phyloP scores from a whole-genome alignment of 768 basidiomycete species.

The Strobilomyces echinocephalus region DNA sequence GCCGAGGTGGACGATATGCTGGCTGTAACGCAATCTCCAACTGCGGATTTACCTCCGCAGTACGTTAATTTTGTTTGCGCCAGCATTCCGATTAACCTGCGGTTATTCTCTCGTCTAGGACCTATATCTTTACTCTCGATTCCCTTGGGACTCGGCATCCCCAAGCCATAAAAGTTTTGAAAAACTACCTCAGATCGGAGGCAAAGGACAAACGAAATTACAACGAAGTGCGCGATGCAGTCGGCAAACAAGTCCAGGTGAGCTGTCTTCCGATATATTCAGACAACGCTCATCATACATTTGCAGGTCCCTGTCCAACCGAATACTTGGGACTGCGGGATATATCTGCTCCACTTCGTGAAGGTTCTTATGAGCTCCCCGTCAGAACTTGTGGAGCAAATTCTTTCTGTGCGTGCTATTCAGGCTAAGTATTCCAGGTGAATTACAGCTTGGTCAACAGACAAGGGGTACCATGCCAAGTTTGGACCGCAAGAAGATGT shows the following conservation, averaged over 20 bases:
- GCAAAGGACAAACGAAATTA: constrained; percentile 64
- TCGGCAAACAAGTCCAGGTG: constrained; percentile 52
- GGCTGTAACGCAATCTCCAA: constrained; percentile 15
- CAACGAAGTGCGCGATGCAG: constrained; percentile 34
- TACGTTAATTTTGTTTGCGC: constrained; percentile 10
- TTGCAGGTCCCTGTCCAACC: constrained; percentile 79
- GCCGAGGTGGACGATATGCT: constrained; percentile 31
- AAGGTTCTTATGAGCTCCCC: constrained; percentile 71
- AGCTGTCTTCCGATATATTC: constrained; percentile 12
- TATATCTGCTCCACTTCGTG: constrained; percentile 87
- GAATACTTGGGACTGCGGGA: constrained; percentile 89
- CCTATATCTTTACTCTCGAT: constrained; percentile 85
- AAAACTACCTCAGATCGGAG: constrained; percentile 67
- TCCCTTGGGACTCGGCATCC: constrained; percentile 77
- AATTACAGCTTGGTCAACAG: constrained; percentile 17
- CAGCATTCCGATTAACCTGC: neutral
- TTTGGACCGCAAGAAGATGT: constrained; percentile 41
- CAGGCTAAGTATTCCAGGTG: neutral
- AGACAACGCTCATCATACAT: neutral
- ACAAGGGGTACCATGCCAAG: constrained; percentile 31
- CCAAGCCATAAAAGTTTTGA: constrained; percentile 56
- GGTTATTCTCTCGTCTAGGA: constrained; percentile 36
- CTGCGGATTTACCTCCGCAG: constrained; percentile 16
- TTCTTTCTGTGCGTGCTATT: constrained; percentile 32
- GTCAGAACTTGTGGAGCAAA: constrained; percentile 42